Evolutionary conservation across 2,329 filamentous ascomycete genomes (phyloP), one percentile per base, ranked within the genome.

Genomic region (Fusarium globosum): DNA sequence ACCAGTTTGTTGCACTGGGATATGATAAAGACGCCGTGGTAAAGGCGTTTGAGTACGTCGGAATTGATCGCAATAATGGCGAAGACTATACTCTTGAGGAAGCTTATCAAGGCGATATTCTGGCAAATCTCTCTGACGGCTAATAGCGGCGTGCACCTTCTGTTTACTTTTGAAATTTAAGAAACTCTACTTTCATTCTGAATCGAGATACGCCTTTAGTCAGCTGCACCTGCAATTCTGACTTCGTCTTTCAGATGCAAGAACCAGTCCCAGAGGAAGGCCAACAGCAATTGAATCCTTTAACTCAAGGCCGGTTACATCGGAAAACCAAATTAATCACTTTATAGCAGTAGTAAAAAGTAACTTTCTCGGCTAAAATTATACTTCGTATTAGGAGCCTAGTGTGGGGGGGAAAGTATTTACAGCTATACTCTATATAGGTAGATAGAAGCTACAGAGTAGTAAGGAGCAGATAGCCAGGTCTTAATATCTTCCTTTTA

Each of bases 181-280:
- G 11, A 30, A 30, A 30, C 30, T 12, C 30, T 30, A 4, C 30
- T 30, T 30, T 30, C 30, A 30, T 13, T 30, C 30, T 30, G 12
- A 12, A 30, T 30, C 30, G 30, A 11, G 12, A 13, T 30, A 30
- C 11, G 30, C 30, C 12, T 33, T 14, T 14, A 33, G 30, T 33
- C 30, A 30, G 11, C 11, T 30, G 9, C 4, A 12, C 30, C 18
- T 21, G 13, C 43, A 2, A 7, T 21, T 21, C 6, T 11, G 23
- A 28, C 26, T 28, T 14, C 1, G 6, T 15, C 13, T 11, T 15
- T 21, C 1, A 1, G 18, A 11, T 28, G 2, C 4, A 4, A 46
- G 9, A 20, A 10, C 23, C 4, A 46, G 13, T 7, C 26, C 23
- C 0, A 11, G 9, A 15, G 9, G 6, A 11, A 3, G 13, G 9